These are phyloP conservation scores for Raddia guianensis DNA, from an alignment of 176 grass and related monocot genomes.

Conservation along the genomic window DNA sequence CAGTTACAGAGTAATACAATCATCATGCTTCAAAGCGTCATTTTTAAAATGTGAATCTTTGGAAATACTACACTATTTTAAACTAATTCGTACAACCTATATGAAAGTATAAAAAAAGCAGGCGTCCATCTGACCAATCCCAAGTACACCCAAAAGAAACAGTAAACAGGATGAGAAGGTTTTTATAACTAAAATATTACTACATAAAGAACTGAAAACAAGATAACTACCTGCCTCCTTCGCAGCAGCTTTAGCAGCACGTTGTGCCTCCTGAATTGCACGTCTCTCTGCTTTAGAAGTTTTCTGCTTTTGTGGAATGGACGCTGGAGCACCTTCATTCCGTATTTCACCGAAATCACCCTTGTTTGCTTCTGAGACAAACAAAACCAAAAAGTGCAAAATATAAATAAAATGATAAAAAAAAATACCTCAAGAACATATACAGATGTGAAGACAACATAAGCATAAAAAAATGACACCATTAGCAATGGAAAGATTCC, in stretches of 20 bases:
- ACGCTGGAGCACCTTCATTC: constrained; percentile 33
- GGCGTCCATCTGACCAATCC: not conserved
- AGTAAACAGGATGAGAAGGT: not conserved
- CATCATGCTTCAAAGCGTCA: not conserved
- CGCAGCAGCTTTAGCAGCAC: constrained; percentile 60
- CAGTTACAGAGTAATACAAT: not conserved
- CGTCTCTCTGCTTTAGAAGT: constrained; percentile 61
- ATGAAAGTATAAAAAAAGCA: not conserved
- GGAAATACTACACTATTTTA: not conserved
- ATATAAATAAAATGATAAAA: constrained; percentile 9
- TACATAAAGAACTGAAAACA: constrained; percentile 16
- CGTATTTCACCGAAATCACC: constrained; percentile 38
- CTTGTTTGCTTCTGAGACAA: constrained; percentile 69
- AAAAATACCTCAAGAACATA: not conserved
- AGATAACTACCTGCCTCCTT: constrained; percentile 57
- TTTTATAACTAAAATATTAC: not conserved
- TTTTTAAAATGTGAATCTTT: not conserved
- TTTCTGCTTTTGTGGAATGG: constrained; percentile 68
- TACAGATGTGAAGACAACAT: constrained; percentile 14
- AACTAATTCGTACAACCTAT: not conserved
- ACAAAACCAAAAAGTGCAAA: constrained; percentile 18
- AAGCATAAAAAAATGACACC: not conserved
- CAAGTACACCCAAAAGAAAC: not conserved
- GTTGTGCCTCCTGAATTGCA: constrained; percentile 59
- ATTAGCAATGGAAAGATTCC: not conserved